Base-by-base conservation (phyloP, 768 basidiomycete species). In the Tulasnella sp. region DNA sequence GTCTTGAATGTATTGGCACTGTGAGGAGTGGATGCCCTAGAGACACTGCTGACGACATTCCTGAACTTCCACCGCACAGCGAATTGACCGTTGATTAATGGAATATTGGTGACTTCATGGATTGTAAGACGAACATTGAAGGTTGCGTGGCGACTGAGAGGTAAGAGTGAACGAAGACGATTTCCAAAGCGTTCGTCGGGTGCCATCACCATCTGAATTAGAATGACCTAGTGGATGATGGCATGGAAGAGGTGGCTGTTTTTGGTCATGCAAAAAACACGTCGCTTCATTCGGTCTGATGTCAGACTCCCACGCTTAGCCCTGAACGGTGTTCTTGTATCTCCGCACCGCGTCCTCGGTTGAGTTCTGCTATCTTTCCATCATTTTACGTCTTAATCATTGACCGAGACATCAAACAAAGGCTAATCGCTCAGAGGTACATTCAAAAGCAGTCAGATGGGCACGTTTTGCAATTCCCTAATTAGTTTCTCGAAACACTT, bases 61-160 rank as follows among this genome's bases (percentile, higher is more conserved):
- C 77, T 81, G 64, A 85, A 75, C 63, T 76, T 79, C 82, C 84
- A 85, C 19, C 71, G 68, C 4, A 80, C 73, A 16, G 70, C 76
- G 60, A 85, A 84, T 59, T 82, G 73, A 56, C 83, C 83, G 35
- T 69, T 66, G 29, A 84, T 75, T 52, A 84, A 74, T 0, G 84
- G 84, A 0, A 87, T 78, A 57, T 76, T 80, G 16, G 74, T 70
- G 19, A 87, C 71, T 57, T 83, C 75, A 64, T 84, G 79, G 33
- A 85, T 69, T 16, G 69, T 67, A 35, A 86, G 60, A 9, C 69
- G 68, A 25, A 77, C 74, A 48, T 75, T 72, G 65, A 87, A 85
- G 45, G 74, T 70, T 3, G 81, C 75, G 59, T 84, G 79, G 33
- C 72, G 69, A 9, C 80, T 78, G 6, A 82, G 66, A 16, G 59